Conservation (phyloP, 2,329 filamentous ascomycete species). For the Penicillium sp. region DNA sequence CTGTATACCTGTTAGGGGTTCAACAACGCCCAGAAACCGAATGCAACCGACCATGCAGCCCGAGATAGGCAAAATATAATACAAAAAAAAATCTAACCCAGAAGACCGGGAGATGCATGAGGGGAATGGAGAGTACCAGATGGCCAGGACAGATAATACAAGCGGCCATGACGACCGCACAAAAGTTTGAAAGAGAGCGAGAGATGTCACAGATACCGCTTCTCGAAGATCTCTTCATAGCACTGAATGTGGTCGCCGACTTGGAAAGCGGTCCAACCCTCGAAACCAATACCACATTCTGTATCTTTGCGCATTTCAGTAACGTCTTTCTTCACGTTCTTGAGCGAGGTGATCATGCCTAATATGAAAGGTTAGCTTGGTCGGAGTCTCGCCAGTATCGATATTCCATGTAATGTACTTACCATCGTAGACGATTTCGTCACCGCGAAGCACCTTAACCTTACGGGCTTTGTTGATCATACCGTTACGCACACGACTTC, state of each 20-base stretch:
- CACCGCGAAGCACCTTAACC: slow-evolving; percentile 68
- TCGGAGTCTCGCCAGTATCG: background rate
- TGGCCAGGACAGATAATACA: slow-evolving; percentile 4
- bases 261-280: slow-evolving; percentile 71
- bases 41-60: slow-evolving; percentile 15
- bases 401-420: slow-evolving; percentile 39
- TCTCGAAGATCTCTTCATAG: slow-evolving; percentile 74
- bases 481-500: slow-evolving; percentile 83
- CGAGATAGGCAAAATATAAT: slow-evolving; percentile 10
- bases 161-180: background rate
- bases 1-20: background rate
- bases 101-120: background rate
- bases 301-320: slow-evolving; percentile 82
- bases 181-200: background rate
- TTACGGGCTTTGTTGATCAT: slow-evolving; percentile 59
- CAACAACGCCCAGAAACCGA: slow-evolving; percentile 15
- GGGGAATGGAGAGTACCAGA: slow-evolving; percentile 7
- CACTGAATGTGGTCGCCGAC: slow-evolving; percentile 83
- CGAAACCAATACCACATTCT: slow-evolving; percentile 90
- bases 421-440: slow-evolving; percentile 77
- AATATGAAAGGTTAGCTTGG: slow-evolving; percentile 9
- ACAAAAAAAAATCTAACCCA: slow-evolving; percentile 7
- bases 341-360: slow-evolving; percentile 78
- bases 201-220: slow-evolving; percentile 51
- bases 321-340: slow-evolving; percentile 89